A percentile compares a stretch with the other conserved stretches of the same genome.
phyloP scores from a whole-genome alignment of 805 yeast species.

The Barnettozyma salicaria region DNA sequence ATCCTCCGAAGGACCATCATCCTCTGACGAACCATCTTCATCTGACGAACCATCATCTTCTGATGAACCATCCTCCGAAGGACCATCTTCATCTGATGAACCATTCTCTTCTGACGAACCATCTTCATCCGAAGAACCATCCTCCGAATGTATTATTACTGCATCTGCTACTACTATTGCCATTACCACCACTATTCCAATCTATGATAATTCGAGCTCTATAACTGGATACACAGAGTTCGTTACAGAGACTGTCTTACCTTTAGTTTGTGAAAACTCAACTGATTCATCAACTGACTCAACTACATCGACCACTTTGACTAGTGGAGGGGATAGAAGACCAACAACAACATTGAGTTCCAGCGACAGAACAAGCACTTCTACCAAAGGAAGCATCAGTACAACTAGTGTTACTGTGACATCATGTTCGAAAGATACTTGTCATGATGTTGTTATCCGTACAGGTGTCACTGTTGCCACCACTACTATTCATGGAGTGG shows the following conservation, averaged over 20 bases:
- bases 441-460: constrained; percentile 31
- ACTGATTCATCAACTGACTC: constrained; percentile 1
- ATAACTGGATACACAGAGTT: constrained; percentile 7
- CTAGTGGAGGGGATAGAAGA: constrained; percentile 8
- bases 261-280: constrained; percentile 1
- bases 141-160: background rate
- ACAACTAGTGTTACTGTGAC: constrained; percentile 28
- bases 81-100: background rate
- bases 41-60: background rate
- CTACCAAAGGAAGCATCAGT: background rate
- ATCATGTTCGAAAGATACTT: constrained; percentile 29
- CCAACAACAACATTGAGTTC: too few species aligned
- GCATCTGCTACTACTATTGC: constrained; percentile 4
- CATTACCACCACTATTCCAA: constrained; percentile 13
- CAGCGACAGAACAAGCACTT: background rate
- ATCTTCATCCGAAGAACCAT: background rate
- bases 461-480: constrained; percentile 24
- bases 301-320: constrained; percentile 9
- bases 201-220: constrained; percentile 1
- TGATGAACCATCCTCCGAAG: background rate
- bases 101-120: background rate
- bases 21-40: background rate
- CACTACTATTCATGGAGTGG: constrained; percentile 16
- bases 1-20: background rate
- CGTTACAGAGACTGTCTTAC: constrained; percentile 5